phyloP scores from a whole-genome alignment of 1,284 basidiomycete species.

The Fomitopsis betulina region DNA sequence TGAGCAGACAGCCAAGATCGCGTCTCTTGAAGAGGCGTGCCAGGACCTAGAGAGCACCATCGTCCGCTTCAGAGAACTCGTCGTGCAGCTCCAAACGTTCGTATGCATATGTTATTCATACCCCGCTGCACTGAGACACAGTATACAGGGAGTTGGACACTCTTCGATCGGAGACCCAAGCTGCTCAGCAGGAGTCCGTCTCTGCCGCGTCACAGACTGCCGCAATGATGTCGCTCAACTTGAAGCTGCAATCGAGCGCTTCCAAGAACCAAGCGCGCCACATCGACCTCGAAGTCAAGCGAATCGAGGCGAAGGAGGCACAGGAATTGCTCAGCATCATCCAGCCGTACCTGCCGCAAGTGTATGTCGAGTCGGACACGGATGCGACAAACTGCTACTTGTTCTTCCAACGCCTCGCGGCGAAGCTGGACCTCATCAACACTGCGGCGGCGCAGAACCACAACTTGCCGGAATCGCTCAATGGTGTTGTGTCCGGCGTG shows the following conservation, averaged over 20 bases:
- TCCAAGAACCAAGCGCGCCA: slow-evolving; percentile 85
- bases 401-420: slow-evolving; percentile 84
- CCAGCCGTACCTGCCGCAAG: slow-evolving; percentile 26
- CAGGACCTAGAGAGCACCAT: slow-evolving; percentile 88
- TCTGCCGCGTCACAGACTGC: slow-evolving; percentile 72
- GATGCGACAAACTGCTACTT: slow-evolving; percentile 86
- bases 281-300: slow-evolving; percentile 84
- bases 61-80: slow-evolving; percentile 86
- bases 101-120: slow-evolving; percentile 14
- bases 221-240: slow-evolving; percentile 86
- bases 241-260: slow-evolving; percentile 87
- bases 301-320: slow-evolving; percentile 79
- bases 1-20: slow-evolving; percentile 62
- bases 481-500: slow-evolving; percentile 72
- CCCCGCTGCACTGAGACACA: background rate
- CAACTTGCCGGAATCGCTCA: slow-evolving; percentile 78
- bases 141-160: slow-evolving; percentile 71
- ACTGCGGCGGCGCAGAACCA: slow-evolving; percentile 77
- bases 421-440: slow-evolving; percentile 85
- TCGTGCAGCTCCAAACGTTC: slow-evolving; percentile 76
- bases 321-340: slow-evolving; percentile 71
- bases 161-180: slow-evolving; percentile 79
- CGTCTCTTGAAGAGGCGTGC: slow-evolving; percentile 70
- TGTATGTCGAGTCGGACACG: slow-evolving; percentile 69
- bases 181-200: slow-evolving; percentile 77